Base-by-base conservation (phyloP, 371 early-diverging fungal genomes). In the Homolaphlyctis polyrhiza region DNA sequence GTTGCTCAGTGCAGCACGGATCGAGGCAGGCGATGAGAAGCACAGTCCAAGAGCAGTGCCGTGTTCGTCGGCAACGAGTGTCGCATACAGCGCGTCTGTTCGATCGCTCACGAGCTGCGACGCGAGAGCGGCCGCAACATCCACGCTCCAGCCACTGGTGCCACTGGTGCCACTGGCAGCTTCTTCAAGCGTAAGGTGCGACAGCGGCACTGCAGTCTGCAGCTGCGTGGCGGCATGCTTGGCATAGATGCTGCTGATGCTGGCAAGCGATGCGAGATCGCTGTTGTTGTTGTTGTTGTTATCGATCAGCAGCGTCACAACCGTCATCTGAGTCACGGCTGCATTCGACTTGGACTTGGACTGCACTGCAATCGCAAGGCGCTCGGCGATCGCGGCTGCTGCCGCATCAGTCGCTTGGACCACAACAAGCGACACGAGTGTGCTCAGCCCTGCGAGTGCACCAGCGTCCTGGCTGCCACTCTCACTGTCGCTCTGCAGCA, bases 51-150 rank as follows among this genome's bases (percentile, higher is more conserved):
- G 78, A 16, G 92, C 89, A n/a, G 85, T 82, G 25, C 88, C 86
- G 45, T 86, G 87, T 70, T 91, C 91, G 76, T 97, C 96, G 0
- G 89, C 91, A 2, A 98, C 96, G 52, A 95, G 82, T 1, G 98
- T 98, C 0, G 96, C 81, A 66, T 88, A 87, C 60, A 97, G 81
- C 0, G 91, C 93, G 74, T 96, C 97, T 21, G 87, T 60, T 30
- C 98, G 89, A 72, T 97, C 98, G 0, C 94, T 61, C 0, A 13
- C 55, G 27, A 71, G 67, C 23, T 59, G 57, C 18, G 69, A 54
- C 6, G 63, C 73, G 58, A 91, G 83, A 18, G 89, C 90, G 23
- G 87, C 83, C 0, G 83, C 90, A 35, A 91, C 63, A 65, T 87
- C 86, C 48, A 89, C 39, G 11, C n/a, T n/a, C n/a, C n/a, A n/a